Base-by-base conservation (phyloP, 345 rosid genomes). In the Aethionema arabicum region DNA sequence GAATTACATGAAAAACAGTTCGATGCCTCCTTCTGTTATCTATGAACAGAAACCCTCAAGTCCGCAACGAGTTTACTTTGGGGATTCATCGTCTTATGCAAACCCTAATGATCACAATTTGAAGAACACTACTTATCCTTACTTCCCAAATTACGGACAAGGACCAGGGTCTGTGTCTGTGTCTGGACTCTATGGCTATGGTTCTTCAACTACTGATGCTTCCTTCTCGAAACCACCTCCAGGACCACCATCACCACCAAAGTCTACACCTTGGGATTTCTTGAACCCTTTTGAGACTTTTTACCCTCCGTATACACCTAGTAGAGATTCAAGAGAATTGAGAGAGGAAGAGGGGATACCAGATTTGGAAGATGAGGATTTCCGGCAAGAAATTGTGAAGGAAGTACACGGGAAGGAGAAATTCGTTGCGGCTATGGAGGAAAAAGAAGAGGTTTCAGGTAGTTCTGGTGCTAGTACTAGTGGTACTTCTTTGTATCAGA, bases 321-420 rank as follows among this genome's bases (percentile, higher is more conserved):
- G 77, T 69, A 62, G 88, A 66, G 77, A 93, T 52, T 85, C 80
- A 4, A 87, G 66, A 72, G 91, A 89, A 41, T 30, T 89, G 38
- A 82, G 99, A 57, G 95, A 93, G 50, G 91, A 80, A 77, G 96
- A 90, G 35, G 97, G 88, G 46, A 83, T 93, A 46, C 99, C 97
- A 53, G 97, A 93, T 74, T 80, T 93, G 81, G 99, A 93, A 67
- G 90, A 89, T 1, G 88, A 79, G 46, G 82, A 79, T 54, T 74
- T 48, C 30, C 80, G 74, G 15, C 74, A 61, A 15, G 95, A 87
- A 72, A 84, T 79, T 14, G 88, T 90, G 11, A 87, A 85, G 73
- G 78, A 90, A 76, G 88, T 90, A 15, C 77, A 78, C 5, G 85
- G 75, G 49, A 76, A 69, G 44, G 73, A 74, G 65, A 85, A 79